A percentile compares a stretch with the other conserved stretches of the same genome.
Evolutionary conservation across 176 grass and related monocot genomes (phyloP).

Genomic region (Phoenix dactylifera): DNA sequence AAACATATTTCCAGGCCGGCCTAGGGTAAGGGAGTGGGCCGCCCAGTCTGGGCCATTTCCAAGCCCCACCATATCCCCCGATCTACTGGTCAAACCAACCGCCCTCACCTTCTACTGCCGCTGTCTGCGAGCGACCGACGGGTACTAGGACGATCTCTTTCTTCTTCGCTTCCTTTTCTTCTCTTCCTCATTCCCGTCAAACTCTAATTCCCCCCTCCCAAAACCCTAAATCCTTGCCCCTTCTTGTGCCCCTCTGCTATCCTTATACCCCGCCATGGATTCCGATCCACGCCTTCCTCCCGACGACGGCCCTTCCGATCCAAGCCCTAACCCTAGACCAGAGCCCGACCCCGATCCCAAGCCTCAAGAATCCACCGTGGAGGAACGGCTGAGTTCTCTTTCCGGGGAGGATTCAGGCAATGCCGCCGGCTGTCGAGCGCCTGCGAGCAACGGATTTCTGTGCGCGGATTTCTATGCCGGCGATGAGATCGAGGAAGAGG

Average conservation of each 20-base stretch:
- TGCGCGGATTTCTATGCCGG: conserved; percentile 42
- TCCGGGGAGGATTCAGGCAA: conserved; percentile 7
- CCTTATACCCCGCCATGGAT: conserved; percentile 23
- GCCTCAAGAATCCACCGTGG: neutral
- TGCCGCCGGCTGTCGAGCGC: neutral
- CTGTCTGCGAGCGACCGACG: neutral
- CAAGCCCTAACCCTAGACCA: conserved; percentile 15
- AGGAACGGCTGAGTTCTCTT: conserved; percentile 13
- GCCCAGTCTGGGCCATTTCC: too few species aligned
- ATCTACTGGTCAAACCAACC: too few species aligned
- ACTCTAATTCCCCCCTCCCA: too few species aligned
- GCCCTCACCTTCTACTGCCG: too few species aligned
- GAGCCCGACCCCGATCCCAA: neutral
- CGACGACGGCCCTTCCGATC: conserved; percentile 26
- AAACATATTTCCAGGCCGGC: too few species aligned
- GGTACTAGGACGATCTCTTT: neutral
- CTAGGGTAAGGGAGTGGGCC: too few species aligned
- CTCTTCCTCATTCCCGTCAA: neutral
- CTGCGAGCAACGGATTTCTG: conserved; percentile 31
- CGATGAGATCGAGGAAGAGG: too few species aligned
- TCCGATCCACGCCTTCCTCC: neutral
- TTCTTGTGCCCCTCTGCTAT: neutral
- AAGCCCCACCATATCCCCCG: too few species aligned
- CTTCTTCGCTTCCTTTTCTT: neutral
- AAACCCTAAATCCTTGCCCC: neutral